Evolutionary conservation across 129 eudicot species (phyloP), one percentile per base, ranked within the genome.

Genomic region (Ambrosia artemisiifolia): DNA sequence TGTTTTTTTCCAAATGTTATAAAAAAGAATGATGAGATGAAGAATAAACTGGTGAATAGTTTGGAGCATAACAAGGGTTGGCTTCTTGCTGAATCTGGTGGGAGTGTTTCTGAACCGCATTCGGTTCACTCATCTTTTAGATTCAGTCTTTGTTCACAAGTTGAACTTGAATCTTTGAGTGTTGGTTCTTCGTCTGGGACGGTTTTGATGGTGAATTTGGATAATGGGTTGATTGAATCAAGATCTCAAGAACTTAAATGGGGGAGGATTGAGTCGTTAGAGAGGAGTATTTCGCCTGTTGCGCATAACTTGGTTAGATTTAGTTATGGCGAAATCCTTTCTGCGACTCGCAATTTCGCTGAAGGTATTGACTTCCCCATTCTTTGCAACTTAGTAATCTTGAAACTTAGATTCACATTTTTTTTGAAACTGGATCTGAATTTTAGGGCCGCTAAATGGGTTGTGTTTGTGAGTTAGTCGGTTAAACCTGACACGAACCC

Each of bases 161-260:
- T 90, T 53, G 99, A 94, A 65, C 83, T 94, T 60, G 99, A 94
- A 71, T 80, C 96, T 2, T 83, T 90, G 91, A 84, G 75, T 80
- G 91, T 78, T 2, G 70, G 53, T 44, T 74, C 85, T 18, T 79
- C 85, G 75, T 83, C 91, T 64, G 86, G 94, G 2, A 94, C 99
- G 12, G 95, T 94, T 69, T 89, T 93, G 63, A 90, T 94, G 97
- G 99, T 94, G 72, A 94, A 90, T 88, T 86, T 94, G 88, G 97
- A 94, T 17, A 88, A 81, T 75, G 95, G 90, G 28, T 40, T 75
- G 63, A 75, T 71, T 35, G 91, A 94, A 69, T 79, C 93, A 12
- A 72, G 83, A 72, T 87, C 96, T 34, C 72, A 76, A 64, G 96
- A 94, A 34, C 54, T 84, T 10, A 90, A 83, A 65, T 90, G 99